Base-by-base conservation (phyloP, 225 moss, liverwort and hornwort genomes). In the Physcomitrellopsis africana region DNA sequence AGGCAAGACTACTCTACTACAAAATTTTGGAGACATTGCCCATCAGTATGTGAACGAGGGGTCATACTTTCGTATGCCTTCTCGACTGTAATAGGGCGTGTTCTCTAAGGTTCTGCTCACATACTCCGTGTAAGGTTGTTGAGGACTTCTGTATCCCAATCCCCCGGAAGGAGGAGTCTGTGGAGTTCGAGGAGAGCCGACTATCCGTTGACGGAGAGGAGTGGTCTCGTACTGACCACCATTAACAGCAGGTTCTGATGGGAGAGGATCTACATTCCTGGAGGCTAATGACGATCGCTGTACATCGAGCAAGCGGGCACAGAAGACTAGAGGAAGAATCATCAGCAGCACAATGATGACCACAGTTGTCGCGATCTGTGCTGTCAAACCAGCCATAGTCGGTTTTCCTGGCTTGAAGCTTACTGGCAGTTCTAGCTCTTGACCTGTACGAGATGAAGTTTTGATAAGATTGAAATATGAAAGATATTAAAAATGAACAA, bases 271-370 rank as follows among this genome's bases (percentile, higher is more conserved):
- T 13, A 60, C 22, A 24, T 32, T 65, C 69, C 78, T 69, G 47
- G 85, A 51, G 29, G 53, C 17, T 42, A 76, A 67, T 17, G 79
- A 52, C 53, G 87, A 81, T 24, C 85, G 89, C 13, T 89, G 94
- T 37, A 94, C 72, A 83, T 96, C 96, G 2, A 94, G 86, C 77
- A 94, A 68, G 45, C 94, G 94, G 12, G 94, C 92, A 81, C 92
- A 96, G 65, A 94, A 82, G 20, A 91, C 77, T 17, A 96, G 86
- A 5, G 94, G 92, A n/a, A 94, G 83, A 44, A 94, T 69, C 26
- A 96, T 86, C 64, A 92, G 59, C 27, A 78, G 76, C 44, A 92
- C 81, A 42, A 89, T 88, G 17, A 92, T 81, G 15, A 81, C 68
- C 41, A 94, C 67, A 17, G 92, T 88, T 51, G 81, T 84, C 73